Percentiles rank a stretch among this genome's conserved stretches.
These are phyloP conservation scores for Corynespora cassiicola DNA, from an alignment of 2,329 filamentous ascomycete species.

Conservation along the genomic window DNA sequence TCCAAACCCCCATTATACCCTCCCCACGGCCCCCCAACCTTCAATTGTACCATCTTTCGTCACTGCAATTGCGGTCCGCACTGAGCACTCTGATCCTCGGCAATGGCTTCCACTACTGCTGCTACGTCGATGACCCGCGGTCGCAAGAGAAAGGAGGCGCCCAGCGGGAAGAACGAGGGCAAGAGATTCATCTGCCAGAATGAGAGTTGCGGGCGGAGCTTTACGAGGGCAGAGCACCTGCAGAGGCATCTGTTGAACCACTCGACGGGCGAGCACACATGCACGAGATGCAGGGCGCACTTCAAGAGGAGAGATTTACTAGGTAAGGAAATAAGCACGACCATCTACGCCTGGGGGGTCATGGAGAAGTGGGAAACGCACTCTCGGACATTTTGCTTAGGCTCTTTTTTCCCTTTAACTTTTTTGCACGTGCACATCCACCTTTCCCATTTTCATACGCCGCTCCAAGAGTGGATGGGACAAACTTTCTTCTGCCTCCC, in stretches of 20 bases:
- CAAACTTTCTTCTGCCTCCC: background rate
- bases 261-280: conserved; percentile 63
- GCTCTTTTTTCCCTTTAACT: background rate
- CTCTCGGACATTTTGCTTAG: no score
- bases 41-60: conserved; percentile 18
- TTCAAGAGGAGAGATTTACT: conserved; percentile 67
- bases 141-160: conserved; percentile 68
- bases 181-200: conserved; percentile 74
- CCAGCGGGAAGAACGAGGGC: conserved; percentile 25
- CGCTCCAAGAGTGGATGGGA: conserved; percentile 21
- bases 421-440: conserved; percentile 16
- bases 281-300: conserved; percentile 64
- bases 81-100: conserved; percentile 4
- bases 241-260: conserved; percentile 95
- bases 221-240: conserved; percentile 92
- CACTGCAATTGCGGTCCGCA: background rate
- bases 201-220: conserved; percentile 88
- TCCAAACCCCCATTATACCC: conserved; percentile 36
- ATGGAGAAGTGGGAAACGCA: no score
- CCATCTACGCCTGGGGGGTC: no score
- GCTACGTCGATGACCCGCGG: conserved; percentile 63
- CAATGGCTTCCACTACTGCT: conserved; percentile 25
- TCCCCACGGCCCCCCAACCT: conserved; percentile 33
- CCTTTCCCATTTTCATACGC: conserved; percentile 7
- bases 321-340: no score